Percentiles rank a stretch among this genome's conserved stretches.
Conservation (phyloP, 106 monocot genomes). For the Narthecium ossifragum region DNA sequence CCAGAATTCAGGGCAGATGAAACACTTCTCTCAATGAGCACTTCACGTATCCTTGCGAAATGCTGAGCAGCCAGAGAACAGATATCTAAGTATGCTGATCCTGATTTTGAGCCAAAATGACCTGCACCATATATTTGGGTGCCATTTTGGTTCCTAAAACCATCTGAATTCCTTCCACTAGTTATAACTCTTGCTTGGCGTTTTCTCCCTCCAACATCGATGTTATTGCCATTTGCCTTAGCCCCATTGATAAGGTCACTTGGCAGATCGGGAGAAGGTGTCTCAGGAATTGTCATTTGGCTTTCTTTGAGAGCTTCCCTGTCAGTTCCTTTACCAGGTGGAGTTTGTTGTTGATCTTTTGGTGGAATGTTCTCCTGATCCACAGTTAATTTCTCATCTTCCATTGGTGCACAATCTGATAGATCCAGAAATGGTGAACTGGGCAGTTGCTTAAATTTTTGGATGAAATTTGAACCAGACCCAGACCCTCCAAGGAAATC, state of each 20-base stretch:
- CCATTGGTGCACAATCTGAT: constrained; percentile 29
- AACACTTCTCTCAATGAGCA: constrained; percentile 88
- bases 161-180: constrained; percentile 34
- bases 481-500: constrained; percentile 15
- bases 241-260: constrained; percentile 35
- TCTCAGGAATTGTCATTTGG: constrained; percentile 93
- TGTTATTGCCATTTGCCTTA: constrained; percentile 52
- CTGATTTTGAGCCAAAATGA: constrained; percentile 51
- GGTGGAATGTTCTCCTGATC: constrained; percentile 88
- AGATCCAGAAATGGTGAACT: constrained; percentile 53
- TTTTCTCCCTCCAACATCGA: constrained; percentile 66
- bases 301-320: constrained; percentile 69
- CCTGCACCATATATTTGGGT: constrained; percentile 23
- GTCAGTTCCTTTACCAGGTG: constrained; percentile 64
- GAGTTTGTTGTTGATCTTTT: constrained; percentile 51
- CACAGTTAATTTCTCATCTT: constrained; percentile 19
- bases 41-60: constrained; percentile 85
- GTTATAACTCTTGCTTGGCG: constrained; percentile 59
- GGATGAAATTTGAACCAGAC: constrained; percentile 20
- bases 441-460: constrained; percentile 32
- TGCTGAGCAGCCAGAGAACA: constrained; percentile 81
- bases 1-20: constrained; percentile 87
- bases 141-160: constrained; percentile 32
- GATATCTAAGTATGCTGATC: constrained; percentile 75
- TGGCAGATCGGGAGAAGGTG: constrained; percentile 90